Evolutionary conservation across 148 eudicot genomes (phyloP).

Genomic region (Pharnaceum exiguum): DNA sequence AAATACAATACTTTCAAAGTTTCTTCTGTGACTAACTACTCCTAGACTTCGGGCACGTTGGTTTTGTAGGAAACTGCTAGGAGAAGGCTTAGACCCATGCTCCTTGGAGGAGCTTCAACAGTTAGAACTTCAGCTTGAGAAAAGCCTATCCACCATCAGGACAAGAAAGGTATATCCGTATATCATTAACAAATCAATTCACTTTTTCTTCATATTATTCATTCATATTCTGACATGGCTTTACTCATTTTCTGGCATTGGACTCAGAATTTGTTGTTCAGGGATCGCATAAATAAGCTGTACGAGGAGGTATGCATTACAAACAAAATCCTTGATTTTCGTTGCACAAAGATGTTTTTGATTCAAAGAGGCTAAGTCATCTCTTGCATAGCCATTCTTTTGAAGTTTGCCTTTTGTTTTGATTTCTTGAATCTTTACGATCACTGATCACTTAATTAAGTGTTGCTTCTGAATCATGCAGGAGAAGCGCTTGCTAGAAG

Average conservation of each 20-base stretch:
- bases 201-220: not conserved
- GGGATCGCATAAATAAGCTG: slow-evolving; percentile 49
- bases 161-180: slow-evolving; percentile 46
- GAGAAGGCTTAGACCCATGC: slow-evolving; percentile 47
- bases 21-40: no score
- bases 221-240: not conserved
- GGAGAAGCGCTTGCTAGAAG: slow-evolving; percentile 46
- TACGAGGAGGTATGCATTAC: slow-evolving; percentile 71
- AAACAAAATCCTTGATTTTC: not conserved
- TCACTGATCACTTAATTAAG: no score
- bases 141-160: slow-evolving; percentile 47
- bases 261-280: slow-evolving; percentile 41
- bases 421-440: no score
- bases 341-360: no score
- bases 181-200: not conserved
- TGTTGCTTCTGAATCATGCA: slow-evolving; percentile 8
- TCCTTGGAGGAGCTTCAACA: slow-evolving; percentile 56
- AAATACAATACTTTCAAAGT: no score
- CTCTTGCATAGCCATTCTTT: not conserved
- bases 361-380: no score
- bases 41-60: no score
- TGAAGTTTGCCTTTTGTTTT: not conserved
- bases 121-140: slow-evolving; percentile 50
- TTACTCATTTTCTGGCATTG: not conserved
- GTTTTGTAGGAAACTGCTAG: slow-evolving; percentile 50